Evolutionary conservation across 176 grass and related monocot species (phyloP).

Genomic region (Carex kokanica): DNA sequence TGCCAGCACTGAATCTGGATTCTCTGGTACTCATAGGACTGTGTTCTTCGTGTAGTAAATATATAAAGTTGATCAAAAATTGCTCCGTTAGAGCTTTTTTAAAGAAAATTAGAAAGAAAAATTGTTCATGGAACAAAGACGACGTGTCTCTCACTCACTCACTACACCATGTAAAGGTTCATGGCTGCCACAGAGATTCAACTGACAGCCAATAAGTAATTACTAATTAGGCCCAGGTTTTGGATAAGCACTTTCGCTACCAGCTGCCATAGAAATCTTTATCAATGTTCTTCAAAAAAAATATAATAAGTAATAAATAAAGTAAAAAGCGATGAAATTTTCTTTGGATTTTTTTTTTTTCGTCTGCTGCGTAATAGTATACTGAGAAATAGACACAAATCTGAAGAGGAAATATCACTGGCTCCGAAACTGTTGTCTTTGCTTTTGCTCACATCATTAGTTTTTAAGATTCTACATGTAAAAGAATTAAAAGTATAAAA

Average conservation of each 20-base stretch:
- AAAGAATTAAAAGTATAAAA: not conserved
- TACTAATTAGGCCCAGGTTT: constrained; percentile 9
- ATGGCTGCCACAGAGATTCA: not conserved
- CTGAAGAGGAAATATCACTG: no score
- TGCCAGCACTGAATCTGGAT: not conserved
- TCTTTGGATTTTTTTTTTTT: not conserved
- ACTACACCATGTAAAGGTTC: not conserved
- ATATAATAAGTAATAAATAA: not conserved
- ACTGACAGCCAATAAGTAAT: not conserved
- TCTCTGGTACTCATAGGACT: not conserved
- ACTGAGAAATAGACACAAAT: not conserved
- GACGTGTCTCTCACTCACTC: not conserved
- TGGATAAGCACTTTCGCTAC: constrained; percentile 23
- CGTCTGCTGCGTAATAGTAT: not conserved
- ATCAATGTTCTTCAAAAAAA: not conserved
- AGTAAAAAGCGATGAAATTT: not conserved
- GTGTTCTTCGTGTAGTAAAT: not conserved
- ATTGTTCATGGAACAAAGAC: not conserved
- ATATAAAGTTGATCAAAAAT: not conserved
- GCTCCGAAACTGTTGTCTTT: not conserved
- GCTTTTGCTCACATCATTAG: not conserved
- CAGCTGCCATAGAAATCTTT: constrained; percentile 9
- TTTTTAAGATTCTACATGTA: not conserved
- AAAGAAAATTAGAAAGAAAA: not conserved
- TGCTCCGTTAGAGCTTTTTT: not conserved